Base-by-base conservation (phyloP, 371 early-diverging fungal species). In the Syncephalis plumigaleata region DNA sequence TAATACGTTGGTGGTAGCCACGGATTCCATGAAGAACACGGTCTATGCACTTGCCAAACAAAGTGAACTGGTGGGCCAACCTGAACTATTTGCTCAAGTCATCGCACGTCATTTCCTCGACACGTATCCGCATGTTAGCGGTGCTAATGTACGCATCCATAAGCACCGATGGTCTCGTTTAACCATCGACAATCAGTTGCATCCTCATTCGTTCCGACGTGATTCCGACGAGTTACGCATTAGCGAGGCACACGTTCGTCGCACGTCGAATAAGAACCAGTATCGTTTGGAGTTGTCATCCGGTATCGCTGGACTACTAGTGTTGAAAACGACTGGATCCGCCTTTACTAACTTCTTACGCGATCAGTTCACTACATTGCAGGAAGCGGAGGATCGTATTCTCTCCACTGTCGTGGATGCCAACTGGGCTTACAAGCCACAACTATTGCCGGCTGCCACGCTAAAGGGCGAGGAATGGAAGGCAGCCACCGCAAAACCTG, bases 21-120 rank as follows among this genome's bases (percentile, higher is more conserved):
- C 78, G 36, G 78, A 87, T 57, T 79, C 84, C 27, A 77, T 83
- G 59, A 87, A 87, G 71, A 87, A 87, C 72, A 84, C 83, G 22
- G 60, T 77, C 60, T 84, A 83, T 63, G 59, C 77, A 47, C 46
- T 84, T 47, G 85, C 85, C 65, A 83, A 87, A 65, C 64, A 67
- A 36, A 74, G 77, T 51, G 57, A 58, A 25, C 73, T 73, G 42
- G 79, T 84, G 47, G 73, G 78, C 51, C 72, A 70, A 45, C 75
- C 79, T 55, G 87, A 87, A 58, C 60, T 78, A 38, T 85, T 84
- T 54, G 82, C 71, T 38, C 63, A 70, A 40, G 82, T 79, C 53
- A 63, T 84, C 44, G 78, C 71, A 22, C 57, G 70, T 47, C 81
- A 80, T 56, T 72, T 84, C 51, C 61, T 83, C 52, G 70, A 74